Evolutionary conservation across 2,329 filamentous ascomycete genomes (phyloP).

Genomic region (Aspergillus caelatus): DNA sequence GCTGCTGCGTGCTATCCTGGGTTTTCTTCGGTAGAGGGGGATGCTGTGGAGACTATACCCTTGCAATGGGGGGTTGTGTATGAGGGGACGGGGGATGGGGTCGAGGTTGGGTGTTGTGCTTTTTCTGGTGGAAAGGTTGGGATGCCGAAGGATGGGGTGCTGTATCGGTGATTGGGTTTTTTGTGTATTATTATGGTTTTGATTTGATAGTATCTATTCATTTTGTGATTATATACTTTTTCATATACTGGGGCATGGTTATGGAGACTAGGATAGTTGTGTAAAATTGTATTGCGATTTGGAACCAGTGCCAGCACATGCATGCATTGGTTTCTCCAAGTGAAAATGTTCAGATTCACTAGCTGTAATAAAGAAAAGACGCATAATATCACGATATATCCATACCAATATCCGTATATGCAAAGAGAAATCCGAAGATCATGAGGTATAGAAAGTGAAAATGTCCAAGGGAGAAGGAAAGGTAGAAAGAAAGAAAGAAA

Average conservation of each 20-base stretch:
- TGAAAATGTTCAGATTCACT: neutral
- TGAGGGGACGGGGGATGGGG: neutral
- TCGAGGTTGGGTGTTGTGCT: neutral
- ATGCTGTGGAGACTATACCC: neutral
- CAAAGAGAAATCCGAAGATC: neutral
- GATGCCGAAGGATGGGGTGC: neutral
- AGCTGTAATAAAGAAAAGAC: neutral
- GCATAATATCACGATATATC: neutral
- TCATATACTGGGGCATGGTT: no score
- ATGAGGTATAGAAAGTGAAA: neutral
- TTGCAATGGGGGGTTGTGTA: neutral
- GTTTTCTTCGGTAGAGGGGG: neutral
- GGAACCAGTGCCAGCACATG: neutral
- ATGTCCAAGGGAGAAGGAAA: neutral
- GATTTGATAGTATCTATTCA: neutral
- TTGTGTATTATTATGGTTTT: neutral
- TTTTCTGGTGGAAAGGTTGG: neutral
- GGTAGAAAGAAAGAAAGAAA: neutral
- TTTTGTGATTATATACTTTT: neutral
- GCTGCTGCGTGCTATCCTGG: constrained; percentile 34
- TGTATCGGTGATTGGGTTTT: neutral
- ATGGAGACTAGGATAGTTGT: no score
- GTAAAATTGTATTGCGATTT: no score
- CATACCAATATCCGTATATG: neutral
- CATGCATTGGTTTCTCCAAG: neutral